Evolutionary conservation across 371 early-diverging fungal genomes (phyloP).

Genomic region (Mortierella sp.): DNA sequence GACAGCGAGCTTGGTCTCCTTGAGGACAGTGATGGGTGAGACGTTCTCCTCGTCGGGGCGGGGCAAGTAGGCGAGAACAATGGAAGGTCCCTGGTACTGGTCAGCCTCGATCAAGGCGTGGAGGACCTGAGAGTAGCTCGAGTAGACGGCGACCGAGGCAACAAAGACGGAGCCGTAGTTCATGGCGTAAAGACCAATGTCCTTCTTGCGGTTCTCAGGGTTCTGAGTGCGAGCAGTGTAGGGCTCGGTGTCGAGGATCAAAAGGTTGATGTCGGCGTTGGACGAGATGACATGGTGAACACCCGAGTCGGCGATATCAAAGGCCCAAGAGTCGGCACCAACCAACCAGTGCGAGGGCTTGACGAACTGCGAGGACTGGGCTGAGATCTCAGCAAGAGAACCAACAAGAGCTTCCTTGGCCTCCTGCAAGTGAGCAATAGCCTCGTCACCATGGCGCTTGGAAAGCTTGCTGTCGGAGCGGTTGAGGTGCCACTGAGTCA

Average conservation of each 20-base stretch:
- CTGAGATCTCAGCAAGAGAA: constrained; percentile 55
- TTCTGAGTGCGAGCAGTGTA: constrained; percentile 71
- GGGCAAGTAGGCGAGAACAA: constrained; percentile 91
- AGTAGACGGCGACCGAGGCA: constrained; percentile 89
- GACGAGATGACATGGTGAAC: constrained; percentile 91
- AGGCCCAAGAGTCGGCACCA: constrained; percentile 89
- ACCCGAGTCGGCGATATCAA: constrained; percentile 89
- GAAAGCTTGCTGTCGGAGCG: constrained; percentile 69
- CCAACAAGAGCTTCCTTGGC: constrained; percentile 54
- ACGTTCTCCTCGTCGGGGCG: constrained; percentile 60
- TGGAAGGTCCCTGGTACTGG: constrained; percentile 89
- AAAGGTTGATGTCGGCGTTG: constrained; percentile 88
- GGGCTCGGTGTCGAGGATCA: constrained; percentile 87
- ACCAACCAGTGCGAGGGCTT: constrained; percentile 88
- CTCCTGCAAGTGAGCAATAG: constrained; percentile 57
- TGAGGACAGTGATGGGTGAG: constrained; percentile 78
- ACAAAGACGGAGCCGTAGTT: constrained; percentile 91
- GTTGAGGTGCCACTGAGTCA: constrained; percentile 78
- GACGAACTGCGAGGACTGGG: constrained; percentile 62
- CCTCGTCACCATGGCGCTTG: constrained; percentile 62
- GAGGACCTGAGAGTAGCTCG: constrained; percentile 89
- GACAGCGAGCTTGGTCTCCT: constrained; percentile 91
- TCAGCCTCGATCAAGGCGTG: constrained; percentile 93
- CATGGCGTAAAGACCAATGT: constrained; percentile 95
- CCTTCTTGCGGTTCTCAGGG: constrained; percentile 87